Evolutionary conservation across 768 basidiomycete genomes (phyloP).

Genomic region (Suillus plorans): DNA sequence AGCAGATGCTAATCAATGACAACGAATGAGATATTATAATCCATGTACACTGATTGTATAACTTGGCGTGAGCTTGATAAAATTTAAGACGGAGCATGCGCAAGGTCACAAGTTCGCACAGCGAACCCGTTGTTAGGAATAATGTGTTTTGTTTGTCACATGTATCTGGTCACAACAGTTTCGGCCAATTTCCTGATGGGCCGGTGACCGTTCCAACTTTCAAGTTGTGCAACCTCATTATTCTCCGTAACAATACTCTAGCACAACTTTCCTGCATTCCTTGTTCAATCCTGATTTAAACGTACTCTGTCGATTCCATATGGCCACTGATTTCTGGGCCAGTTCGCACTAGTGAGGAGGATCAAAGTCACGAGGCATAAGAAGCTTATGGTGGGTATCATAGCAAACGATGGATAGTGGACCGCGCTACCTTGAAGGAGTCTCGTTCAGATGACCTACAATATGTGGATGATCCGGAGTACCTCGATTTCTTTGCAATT

Average conservation of each 20-base stretch:
- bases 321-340: conserved; percentile 92
- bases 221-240: not conserved
- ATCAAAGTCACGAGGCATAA: conserved; percentile 8
- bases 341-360: conserved; percentile 80
- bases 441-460: conserved; percentile 77
- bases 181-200: too few species aligned
- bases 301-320: conserved; percentile 28
- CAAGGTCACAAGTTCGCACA: too few species aligned
- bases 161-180: too few species aligned
- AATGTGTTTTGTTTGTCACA: too few species aligned
- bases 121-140: too few species aligned
- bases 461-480: conserved; percentile 77
- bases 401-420: conserved; percentile 92
- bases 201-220: too few species aligned
- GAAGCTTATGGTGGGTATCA: conserved; percentile 18
- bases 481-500: conserved; percentile 78
- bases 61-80: too few species aligned
- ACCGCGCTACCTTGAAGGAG: conserved; percentile 69
- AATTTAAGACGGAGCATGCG: too few species aligned
- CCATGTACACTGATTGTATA: too few species aligned
- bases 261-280: not conserved
- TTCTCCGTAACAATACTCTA: not conserved
- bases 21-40: too few species aligned
- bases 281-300: not conserved
- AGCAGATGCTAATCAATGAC: too few species aligned